Base-by-base conservation (phyloP, 192 early-diverging fungal species). In the Geranomyces variabilis region DNA sequence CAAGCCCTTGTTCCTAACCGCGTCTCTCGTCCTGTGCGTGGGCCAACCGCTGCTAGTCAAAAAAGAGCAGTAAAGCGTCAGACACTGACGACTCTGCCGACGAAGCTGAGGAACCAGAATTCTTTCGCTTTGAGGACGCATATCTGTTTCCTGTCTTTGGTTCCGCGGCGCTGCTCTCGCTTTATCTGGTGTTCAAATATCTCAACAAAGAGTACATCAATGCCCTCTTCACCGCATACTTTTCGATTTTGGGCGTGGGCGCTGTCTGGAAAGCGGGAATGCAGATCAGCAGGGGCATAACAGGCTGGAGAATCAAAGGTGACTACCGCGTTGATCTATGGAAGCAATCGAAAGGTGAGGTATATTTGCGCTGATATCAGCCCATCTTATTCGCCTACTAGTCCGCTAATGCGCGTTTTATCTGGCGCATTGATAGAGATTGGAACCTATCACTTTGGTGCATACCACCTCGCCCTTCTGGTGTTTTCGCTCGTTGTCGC, bases 61-160 rank as follows among this genome's bases (percentile, higher is more conserved):
- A 71, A 49, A 57, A 41, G 67, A n/a, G 55, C 10, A 9, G 77
- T 24, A 41, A 41, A 49, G 29, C 21, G 1, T 53, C 67, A n/a
- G 21, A 15, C 29, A 30, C 87, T 44, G 83, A 88, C 62, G 87
- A 88, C 24, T 46, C 43, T 24, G 84, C 86, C 30, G 82, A 82
- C 10, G 87, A 72, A 60, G 15, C 22, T 14, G 62, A 89, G 17
- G 87, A 83, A 55, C 64, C 67, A 33, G 96, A 98, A 65, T 88
- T 89, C 53, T 90, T 98, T 68, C 87, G 90, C 12, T 71, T 93
- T 0, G 85, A 91, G 66, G 96, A 98, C 73, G 96, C 96, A 26
- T 92, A 94, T 68, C 88, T 90, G 92, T 95, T 97, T 74, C 96
- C 96, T 4, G 68, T 98, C 21, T 89, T 95, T 68, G 96, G 96